Evolutionary conservation across 345 rosid species (phyloP), one percentile per base, ranked within the genome.

Genomic region (Capsella bursapastoris): DNA sequence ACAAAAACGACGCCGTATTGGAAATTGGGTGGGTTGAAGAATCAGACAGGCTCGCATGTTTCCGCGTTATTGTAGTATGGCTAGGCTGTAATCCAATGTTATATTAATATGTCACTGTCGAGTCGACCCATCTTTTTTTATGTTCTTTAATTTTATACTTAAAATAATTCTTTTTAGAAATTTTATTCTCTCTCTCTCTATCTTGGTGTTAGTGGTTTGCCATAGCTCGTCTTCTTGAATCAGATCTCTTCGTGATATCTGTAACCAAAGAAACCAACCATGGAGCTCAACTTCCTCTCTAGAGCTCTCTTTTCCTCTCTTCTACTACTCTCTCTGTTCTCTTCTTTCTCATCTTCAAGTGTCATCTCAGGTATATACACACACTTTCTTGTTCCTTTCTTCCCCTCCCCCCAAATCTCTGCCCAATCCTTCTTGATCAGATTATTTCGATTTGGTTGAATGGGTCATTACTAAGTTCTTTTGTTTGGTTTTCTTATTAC

Each of bases 361-460:
- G 82, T 80, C 53, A 82, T 89, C 77, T 81, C 90, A 75, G 96
- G 90, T 86, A 63, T 64, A 55, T 43, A n/a, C 4, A 63, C 70
- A 50, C 51, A n/a, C 1, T 40, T 31, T 68, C 55, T 16, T 18
- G 22, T 51, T 38, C 34, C 44, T 44, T 16, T 15, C 40, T 40
- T 22, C 25, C 25, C 25, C 25, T 18, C 22, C 22, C 22, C 22
- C 22, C 22, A 18, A 18, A 35, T 7, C 40, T 37, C 10, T 8
- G 40, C n/a, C 70, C 43, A 47, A 37, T 35, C 38, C 38, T 56
- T 18, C 13, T 64, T 5, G 6, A 32, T 57, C 34, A 31, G 3
- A 50, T 38, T 16, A n/a, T 13, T 65, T 65, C 28, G 34, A 47
- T 63, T 62, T 52, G 27, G 25, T 52, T 59, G 9, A 11, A 57